phyloP scores from a whole-genome alignment of 768 basidiomycete species.

The Tylopilus subfusipes region DNA sequence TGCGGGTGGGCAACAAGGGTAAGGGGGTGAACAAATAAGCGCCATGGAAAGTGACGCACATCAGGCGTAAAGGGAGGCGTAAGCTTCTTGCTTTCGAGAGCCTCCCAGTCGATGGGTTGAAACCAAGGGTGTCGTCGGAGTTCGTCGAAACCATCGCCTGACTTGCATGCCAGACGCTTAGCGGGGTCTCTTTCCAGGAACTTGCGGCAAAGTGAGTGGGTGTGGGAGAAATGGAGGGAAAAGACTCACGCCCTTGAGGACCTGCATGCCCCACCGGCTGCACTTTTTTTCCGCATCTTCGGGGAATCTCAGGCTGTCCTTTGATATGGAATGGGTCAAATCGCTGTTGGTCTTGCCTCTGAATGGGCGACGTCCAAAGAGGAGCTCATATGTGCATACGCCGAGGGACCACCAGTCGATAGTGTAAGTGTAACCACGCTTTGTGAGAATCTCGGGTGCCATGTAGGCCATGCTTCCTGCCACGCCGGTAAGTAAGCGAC shows the following conservation, averaged over 20 bases:
- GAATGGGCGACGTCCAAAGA: conserved; percentile 90
- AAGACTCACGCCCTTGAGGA: conserved; percentile 69
- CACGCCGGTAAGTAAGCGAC: conserved; percentile 80
- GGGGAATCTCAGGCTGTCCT: conserved; percentile 84
- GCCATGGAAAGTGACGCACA: conserved; percentile 44
- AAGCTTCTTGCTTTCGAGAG: conserved; percentile 70
- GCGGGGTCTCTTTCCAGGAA: conserved; percentile 82
- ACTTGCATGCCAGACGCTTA: conserved; percentile 79
- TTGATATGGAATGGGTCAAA: conserved; percentile 87
- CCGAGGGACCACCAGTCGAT: conserved; percentile 99
- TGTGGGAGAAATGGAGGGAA: conserved; percentile 11
- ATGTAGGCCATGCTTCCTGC: conserved; percentile 99
- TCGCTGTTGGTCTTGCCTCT: conserved; percentile 91
- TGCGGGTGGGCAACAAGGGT: conserved; percentile 32
- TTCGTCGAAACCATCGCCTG: conserved; percentile 77
- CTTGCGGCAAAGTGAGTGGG: conserved; percentile 39
- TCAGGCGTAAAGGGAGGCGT: conserved; percentile 89
- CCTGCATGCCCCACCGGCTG: conserved; percentile 71
- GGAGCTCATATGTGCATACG: conserved; percentile 87
- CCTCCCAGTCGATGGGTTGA: conserved; percentile 82
- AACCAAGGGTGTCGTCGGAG: conserved; percentile 86
- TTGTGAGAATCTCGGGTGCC: conserved; percentile 87
- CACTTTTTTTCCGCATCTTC: conserved; percentile 83
- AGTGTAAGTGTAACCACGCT: conserved; percentile 90
- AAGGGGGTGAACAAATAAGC: background rate